A percentile compares a stretch with the other conserved stretches of the same genome.
Evolutionary conservation across 2,329 filamentous ascomycete species (phyloP).

Genomic region (Periconia digitata): DNA sequence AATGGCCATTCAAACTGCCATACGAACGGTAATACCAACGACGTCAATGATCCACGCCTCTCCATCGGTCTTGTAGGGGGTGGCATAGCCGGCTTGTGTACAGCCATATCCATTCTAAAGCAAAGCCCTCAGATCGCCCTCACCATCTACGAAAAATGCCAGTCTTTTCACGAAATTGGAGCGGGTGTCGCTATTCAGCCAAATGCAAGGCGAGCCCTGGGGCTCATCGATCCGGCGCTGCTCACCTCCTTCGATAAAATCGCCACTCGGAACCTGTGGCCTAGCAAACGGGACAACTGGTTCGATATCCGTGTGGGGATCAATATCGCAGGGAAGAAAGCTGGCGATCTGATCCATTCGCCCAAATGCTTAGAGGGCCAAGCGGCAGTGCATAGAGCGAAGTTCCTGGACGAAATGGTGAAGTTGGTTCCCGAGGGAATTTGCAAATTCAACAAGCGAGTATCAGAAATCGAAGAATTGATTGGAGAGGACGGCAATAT

Average conservation of each 20-base stretch:
- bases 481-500: constrained; percentile 19
- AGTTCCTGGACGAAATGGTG: constrained; percentile 53
- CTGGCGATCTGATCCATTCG: constrained; percentile 17
- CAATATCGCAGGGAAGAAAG: constrained; percentile 19
- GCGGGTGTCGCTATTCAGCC: constrained; percentile 56
- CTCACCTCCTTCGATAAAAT: constrained; percentile 14
- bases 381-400: constrained; percentile 49
- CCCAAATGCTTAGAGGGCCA: constrained; percentile 22
- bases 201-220: constrained; percentile 25
- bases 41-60: background rate
- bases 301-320: constrained; percentile 26
- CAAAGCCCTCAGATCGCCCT: constrained; percentile 44
- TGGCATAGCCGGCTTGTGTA: constrained; percentile 58
- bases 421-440: constrained; percentile 49
- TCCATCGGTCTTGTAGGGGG: constrained; percentile 60
- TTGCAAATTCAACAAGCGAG: constrained; percentile 45
- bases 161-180: constrained; percentile 59
- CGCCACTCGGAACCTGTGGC: constrained; percentile 4
- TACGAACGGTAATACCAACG: background rate
- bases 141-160: constrained; percentile 58
- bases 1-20: background rate
- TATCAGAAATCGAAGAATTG: constrained; percentile 25
- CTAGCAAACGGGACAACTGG: constrained; percentile 21
- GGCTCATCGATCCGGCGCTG: constrained; percentile 16
- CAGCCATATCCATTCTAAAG: constrained; percentile 54